These are phyloP conservation scores for Ilex aquifolium DNA, from an alignment of 257 asterid species.

Conservation along the genomic window DNA sequence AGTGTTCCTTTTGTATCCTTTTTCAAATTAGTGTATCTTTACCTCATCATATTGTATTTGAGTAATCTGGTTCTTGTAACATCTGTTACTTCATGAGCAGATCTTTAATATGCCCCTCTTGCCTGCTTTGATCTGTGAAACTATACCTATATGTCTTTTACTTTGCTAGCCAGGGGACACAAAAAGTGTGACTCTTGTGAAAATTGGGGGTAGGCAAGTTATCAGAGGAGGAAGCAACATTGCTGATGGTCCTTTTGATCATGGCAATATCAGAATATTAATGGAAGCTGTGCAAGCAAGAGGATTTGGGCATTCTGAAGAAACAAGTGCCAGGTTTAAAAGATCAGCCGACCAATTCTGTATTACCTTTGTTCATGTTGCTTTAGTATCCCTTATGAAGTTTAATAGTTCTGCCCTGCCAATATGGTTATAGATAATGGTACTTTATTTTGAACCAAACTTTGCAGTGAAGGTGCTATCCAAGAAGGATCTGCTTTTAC, in stretches of 20 bases:
- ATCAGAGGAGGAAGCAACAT: conserved; percentile 85
- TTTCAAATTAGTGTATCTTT: no score
- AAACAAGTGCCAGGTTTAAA: conserved; percentile 50
- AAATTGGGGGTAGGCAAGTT: conserved; percentile 65
- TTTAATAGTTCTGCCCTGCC: neutral
- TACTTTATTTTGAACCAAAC: conserved; percentile 14
- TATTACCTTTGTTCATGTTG: no score
- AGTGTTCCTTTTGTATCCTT: no score
- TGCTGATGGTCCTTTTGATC: conserved; percentile 58
- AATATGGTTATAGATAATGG: neutral
- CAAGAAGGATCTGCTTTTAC: conserved; percentile 57
- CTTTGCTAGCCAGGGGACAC: conserved; percentile 88
- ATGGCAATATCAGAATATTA: conserved; percentile 34
- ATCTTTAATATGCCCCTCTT: no score
- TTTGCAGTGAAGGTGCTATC: conserved; percentile 58
- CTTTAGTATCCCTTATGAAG: neutral
- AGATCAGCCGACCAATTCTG: neutral
- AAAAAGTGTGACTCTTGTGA: conserved; percentile 80
- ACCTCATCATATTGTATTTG: no score
- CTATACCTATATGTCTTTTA: conserved; percentile 11
- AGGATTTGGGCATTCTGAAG: conserved; percentile 47
- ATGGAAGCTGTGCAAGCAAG: conserved; percentile 49
- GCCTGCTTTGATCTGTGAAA: neutral
- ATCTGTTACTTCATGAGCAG: no score
- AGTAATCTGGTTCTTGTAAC: no score